Evolutionary conservation across 1,284 basidiomycete genomes (phyloP).

Genomic region (Coniferiporia weirii): DNA sequence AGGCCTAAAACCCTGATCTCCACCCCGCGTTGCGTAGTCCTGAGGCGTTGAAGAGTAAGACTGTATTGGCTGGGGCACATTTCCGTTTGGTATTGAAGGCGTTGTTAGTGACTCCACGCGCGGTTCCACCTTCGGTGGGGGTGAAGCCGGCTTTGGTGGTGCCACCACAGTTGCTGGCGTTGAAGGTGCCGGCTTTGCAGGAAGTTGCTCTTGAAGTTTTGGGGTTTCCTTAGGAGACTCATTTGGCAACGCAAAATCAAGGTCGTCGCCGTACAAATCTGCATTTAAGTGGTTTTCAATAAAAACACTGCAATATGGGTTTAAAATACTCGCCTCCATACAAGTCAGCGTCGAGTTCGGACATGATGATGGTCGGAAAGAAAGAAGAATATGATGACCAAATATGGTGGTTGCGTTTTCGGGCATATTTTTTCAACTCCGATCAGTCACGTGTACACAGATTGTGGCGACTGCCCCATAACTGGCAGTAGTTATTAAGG

Average conservation of each 20-base stretch:
- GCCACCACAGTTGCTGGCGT: constrained; percentile 18
- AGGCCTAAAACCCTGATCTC: constrained; percentile 43
- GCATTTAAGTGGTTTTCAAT: neutral
- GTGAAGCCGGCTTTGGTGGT: constrained; percentile 23
- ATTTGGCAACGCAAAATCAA: constrained; percentile 46
- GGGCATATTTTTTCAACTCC: neutral
- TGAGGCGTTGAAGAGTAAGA: constrained; percentile 13
- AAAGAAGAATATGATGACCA: neutral
- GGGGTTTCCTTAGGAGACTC: constrained; percentile 26
- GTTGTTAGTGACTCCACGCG: constrained; percentile 3
- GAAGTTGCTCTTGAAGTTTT: constrained; percentile 6
- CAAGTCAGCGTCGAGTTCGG: constrained; percentile 79
- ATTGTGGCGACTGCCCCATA: no score
- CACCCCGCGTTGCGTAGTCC: constrained; percentile 23
- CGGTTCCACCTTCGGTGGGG: constrained; percentile 20
- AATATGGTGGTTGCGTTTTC: neutral
- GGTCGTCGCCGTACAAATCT: constrained; percentile 76
- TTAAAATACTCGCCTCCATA: constrained; percentile 58
- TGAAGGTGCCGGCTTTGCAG: neutral
- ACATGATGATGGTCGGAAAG: constrained; percentile 35
- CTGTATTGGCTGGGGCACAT: constrained; percentile 15
- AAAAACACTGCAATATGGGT: neutral
- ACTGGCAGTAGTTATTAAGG: no score
- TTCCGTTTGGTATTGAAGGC: constrained; percentile 5
- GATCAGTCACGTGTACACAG: neutral